phyloP scores from a whole-genome alignment of 805 yeast species.

The Maudiozyma turicensis region DNA sequence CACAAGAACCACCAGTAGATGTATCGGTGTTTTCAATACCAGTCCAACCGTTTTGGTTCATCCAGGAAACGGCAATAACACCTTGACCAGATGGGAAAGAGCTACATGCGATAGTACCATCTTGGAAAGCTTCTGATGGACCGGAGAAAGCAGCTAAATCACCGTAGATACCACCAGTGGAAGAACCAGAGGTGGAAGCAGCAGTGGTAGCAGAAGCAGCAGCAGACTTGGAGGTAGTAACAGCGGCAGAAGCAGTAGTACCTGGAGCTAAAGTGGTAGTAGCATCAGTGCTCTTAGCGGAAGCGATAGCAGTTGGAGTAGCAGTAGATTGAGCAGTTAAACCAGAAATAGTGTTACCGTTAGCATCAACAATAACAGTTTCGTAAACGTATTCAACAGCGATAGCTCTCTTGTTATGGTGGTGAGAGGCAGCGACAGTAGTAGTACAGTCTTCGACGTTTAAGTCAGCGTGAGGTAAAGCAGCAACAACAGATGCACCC shows the following conservation, averaged over 20 bases:
- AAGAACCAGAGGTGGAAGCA: slow-evolving; percentile 27
- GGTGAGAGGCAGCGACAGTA: slow-evolving; percentile 31
- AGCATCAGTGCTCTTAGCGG: slow-evolving; percentile 17
- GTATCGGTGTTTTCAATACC: slow-evolving; percentile 34
- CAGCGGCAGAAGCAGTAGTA: slow-evolving; percentile 18
- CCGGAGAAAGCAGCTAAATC: slow-evolving; percentile 47
- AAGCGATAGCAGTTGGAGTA: slow-evolving; percentile 18
- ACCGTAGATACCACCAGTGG: slow-evolving; percentile 39
- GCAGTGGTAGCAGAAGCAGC: slow-evolving; percentile 21
- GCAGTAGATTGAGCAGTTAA: slow-evolving; percentile 16
- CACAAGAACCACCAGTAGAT: slow-evolving; percentile 59
- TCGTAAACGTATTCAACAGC: slow-evolving; percentile 45
- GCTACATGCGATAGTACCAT: slow-evolving; percentile 61
- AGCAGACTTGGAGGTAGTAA: slow-evolving; percentile 20
- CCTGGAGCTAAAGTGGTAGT: slow-evolving; percentile 10
- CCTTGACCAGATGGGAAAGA: slow-evolving; percentile 69
- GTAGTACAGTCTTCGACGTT: slow-evolving; percentile 22
- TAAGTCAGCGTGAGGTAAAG: slow-evolving; percentile 33
- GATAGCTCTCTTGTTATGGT: slow-evolving; percentile 43
- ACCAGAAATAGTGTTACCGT: slow-evolving; percentile 47
- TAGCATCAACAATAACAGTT: slow-evolving; percentile 42
- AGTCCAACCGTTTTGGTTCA: slow-evolving; percentile 44
- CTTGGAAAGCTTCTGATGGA: slow-evolving; percentile 54
- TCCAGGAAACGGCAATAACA: slow-evolving; percentile 52
- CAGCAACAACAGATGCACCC: slow-evolving; percentile 23